A percentile compares a stretch with the other conserved stretches of the same genome.
phyloP scores from a whole-genome alignment of 805 yeast species.

The Groenewaldozyma salmanticensis region DNA sequence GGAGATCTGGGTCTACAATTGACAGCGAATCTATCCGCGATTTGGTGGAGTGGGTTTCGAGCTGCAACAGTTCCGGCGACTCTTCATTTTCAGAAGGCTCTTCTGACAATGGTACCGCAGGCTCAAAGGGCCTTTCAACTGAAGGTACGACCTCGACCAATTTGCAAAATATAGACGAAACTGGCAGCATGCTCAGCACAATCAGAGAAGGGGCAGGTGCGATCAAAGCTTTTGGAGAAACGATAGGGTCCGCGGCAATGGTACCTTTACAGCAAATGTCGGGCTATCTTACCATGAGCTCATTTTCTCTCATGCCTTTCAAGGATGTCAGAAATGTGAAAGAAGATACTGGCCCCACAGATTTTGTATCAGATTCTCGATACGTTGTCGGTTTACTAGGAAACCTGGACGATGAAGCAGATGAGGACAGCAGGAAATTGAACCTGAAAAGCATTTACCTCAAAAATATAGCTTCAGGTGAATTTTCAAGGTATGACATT shows the following conservation, averaged over 20 bases:
- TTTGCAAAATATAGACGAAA: too few species aligned
- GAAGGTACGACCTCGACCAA: too few species aligned
- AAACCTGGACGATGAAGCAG: constrained; percentile 10
- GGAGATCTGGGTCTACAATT: constrained; percentile 7
- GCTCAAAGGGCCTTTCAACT: too few species aligned
- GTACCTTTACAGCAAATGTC: not conserved
- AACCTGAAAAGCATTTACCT: constrained; percentile 1
- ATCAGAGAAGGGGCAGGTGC: not conserved
- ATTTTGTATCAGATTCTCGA: constrained; percentile 15
- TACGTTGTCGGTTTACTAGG: constrained; percentile 17
- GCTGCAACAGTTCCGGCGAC: constrained; percentile 14
- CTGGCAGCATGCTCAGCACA: too few species aligned
- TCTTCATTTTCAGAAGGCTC: constrained; percentile 14
- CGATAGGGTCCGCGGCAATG: not conserved
- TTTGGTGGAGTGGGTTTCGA: constrained; percentile 16
- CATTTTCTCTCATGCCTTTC: too few species aligned
- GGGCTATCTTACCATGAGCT: too few species aligned
- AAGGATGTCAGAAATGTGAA: constrained; percentile 1
- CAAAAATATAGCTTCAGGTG: not conserved
- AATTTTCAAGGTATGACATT: constrained; percentile 3
- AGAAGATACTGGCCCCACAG: constrained; percentile 6
- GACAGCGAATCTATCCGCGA: constrained; percentile 10
- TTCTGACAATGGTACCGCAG: too few species aligned
- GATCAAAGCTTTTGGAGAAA: not conserved
- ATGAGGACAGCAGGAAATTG: constrained; percentile 4